A percentile compares a stretch with the other conserved stretches of the same genome.
phyloP scores from a whole-genome alignment of 1,139 yeast genomes.

The Kurtzmaniella quercitrusa region DNA sequence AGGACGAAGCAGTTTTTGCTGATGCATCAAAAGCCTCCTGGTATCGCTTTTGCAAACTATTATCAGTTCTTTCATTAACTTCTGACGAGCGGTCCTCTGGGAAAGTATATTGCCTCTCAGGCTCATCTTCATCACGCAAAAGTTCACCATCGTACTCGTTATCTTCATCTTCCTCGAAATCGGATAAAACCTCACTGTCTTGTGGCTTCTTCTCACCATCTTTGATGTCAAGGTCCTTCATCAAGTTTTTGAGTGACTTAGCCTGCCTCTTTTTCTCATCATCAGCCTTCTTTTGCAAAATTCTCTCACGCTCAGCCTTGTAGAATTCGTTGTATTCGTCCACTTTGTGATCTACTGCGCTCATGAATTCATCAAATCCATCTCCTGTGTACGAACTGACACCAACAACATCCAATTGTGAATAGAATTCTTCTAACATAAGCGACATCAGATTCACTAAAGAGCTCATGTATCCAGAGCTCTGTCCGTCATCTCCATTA shows the following conservation, averaged over 20 bases:
- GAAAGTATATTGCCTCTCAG: constrained; percentile 70
- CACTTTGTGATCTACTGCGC: constrained; percentile 79
- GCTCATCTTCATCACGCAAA: constrained; percentile 61
- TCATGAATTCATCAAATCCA: constrained; percentile 88
- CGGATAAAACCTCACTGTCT: constrained; percentile 68
- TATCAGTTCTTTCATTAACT: constrained; percentile 43
- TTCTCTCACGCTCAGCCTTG: constrained; percentile 80
- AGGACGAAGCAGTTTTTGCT: constrained; percentile 56
- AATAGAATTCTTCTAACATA: constrained; percentile 94
- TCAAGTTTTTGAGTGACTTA: constrained; percentile 62
- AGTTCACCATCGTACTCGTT: constrained; percentile 62
- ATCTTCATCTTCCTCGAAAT: constrained; percentile 47
- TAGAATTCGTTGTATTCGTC: constrained; percentile 84
- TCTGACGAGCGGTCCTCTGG: constrained; percentile 70
- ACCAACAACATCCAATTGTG: constrained; percentile 86
- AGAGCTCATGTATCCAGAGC: constrained; percentile 93
- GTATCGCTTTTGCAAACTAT: constrained; percentile 64
- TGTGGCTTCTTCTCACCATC: constrained; percentile 27
- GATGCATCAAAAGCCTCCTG: constrained; percentile 68
- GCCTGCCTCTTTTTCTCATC: constrained; percentile 72
- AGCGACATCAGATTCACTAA: constrained; percentile 91
- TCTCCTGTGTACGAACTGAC: constrained; percentile 90
- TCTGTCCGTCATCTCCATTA: constrained; percentile 65
- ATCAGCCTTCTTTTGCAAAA: constrained; percentile 71
- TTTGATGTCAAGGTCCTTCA: constrained; percentile 77